Evolutionary conservation across 805 yeast species (phyloP).

Genomic region (Grigorovia humatica): DNA sequence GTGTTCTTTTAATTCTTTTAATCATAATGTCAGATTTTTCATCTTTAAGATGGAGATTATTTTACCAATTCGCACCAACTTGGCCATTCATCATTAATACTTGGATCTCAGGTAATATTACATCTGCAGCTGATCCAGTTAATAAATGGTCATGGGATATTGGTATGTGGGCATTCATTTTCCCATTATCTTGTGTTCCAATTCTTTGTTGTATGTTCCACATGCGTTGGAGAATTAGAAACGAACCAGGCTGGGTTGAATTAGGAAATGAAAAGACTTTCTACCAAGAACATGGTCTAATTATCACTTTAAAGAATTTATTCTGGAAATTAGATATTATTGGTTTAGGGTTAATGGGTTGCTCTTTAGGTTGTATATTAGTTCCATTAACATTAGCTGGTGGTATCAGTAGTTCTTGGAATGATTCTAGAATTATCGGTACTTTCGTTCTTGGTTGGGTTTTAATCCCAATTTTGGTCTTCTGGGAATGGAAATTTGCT

Average conservation of each 20-base stretch:
- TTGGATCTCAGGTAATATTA: constrained; percentile 61
- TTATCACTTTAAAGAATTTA: constrained; percentile 27
- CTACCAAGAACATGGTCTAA: constrained; percentile 30
- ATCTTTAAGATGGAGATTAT: constrained; percentile 59
- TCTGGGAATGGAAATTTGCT: constrained; percentile 50
- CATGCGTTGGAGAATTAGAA: constrained; percentile 45
- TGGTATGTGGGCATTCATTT: constrained; percentile 72
- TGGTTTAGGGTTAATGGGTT: constrained; percentile 48
- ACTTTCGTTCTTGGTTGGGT: constrained; percentile 61
- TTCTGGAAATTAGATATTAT: constrained; percentile 59
- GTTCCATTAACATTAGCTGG: constrained; percentile 73
- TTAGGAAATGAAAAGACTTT: constrained; percentile 33
- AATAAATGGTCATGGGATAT: constrained; percentile 60
- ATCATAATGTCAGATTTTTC: constrained; percentile 59
- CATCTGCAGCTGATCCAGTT: constrained; percentile 27
- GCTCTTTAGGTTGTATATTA: constrained; percentile 51
- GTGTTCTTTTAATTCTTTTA: constrained; percentile 46
- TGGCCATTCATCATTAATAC: constrained; percentile 68
- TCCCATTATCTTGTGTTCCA: constrained; percentile 59
- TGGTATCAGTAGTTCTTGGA: constrained; percentile 47
- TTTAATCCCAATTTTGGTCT: constrained; percentile 46
- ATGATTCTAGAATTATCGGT: constrained; percentile 49
- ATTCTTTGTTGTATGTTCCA: constrained; percentile 42
- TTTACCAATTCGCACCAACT: constrained; percentile 54
- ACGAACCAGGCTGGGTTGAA: constrained; percentile 40